phyloP scores from a whole-genome alignment of 352 stramenopile genomes.

The Hyaloperonospora arabidopsidis region DNA sequence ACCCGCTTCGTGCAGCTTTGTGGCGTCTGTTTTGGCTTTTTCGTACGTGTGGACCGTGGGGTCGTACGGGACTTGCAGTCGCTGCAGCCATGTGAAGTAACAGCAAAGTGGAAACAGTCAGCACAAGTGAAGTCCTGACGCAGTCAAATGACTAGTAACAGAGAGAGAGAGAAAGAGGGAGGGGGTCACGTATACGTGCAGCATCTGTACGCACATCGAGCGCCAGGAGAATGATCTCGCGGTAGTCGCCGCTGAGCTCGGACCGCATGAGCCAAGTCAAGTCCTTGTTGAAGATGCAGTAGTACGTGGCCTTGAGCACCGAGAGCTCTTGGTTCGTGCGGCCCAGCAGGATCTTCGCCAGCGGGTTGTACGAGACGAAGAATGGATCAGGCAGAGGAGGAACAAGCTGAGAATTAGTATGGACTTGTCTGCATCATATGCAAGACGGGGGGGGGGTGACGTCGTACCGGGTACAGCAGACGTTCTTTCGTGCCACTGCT shows the following conservation, averaged over 20 bases:
- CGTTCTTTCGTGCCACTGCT: constrained; percentile 52
- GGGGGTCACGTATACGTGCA: background rate
- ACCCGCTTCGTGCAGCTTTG: constrained; percentile 61
- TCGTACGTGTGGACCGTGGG: constrained; percentile 47
- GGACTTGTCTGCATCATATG: too few species aligned
- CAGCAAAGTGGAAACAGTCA: constrained; percentile 1
- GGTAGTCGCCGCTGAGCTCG: constrained; percentile 62
- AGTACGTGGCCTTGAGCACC: constrained; percentile 70
- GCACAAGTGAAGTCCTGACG: background rate
- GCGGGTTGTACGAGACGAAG: background rate
- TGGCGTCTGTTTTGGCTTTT: constrained; percentile 44
- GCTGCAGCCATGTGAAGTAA: constrained; percentile 10
- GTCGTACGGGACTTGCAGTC: constrained; percentile 39
- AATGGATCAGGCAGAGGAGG: background rate
- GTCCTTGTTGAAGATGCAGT: constrained; percentile 69
- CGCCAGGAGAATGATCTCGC: constrained; percentile 51
- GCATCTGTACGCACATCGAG: constrained; percentile 36
- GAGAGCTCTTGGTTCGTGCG: constrained; percentile 64
- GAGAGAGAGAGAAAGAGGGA: too few species aligned
- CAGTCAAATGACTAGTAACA: background rate
- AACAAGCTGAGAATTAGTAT: too few species aligned
- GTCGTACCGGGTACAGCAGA: constrained; percentile 58
- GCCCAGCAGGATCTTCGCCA: constrained; percentile 49
- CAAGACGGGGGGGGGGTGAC: background rate
- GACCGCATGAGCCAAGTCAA: constrained; percentile 53